Conservation (phyloP, 1,139 yeast genomes). For the Geotrichum siamense region DNA sequence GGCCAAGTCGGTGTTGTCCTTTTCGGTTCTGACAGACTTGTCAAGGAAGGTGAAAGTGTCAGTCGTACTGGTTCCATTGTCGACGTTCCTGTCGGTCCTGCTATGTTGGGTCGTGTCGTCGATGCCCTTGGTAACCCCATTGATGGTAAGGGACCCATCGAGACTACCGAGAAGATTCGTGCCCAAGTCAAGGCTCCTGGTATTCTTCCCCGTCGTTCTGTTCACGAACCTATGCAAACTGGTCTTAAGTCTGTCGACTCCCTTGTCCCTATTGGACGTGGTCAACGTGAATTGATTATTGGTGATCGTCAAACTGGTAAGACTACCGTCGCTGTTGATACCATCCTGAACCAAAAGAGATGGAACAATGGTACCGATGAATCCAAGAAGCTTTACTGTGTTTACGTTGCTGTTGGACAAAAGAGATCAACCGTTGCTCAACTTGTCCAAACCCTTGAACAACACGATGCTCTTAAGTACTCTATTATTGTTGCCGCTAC, state of each 20-base stretch:
- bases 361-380: slow-evolving; percentile 95
- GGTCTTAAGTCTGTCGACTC: slow-evolving; percentile 99
- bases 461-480: slow-evolving; percentile 96
- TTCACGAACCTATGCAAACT: slow-evolving; percentile 98
- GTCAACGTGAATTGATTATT: slow-evolving; percentile 99
- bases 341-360: slow-evolving; percentile 98
- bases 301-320: slow-evolving; percentile 99
- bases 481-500: slow-evolving; percentile 98
- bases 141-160: slow-evolving; percentile 99
- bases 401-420: slow-evolving; percentile 99
- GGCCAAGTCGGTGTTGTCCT: slow-evolving; percentile 99
- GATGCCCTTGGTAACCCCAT: slow-evolving; percentile 99
- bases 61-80: slow-evolving; percentile 99
- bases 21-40: slow-evolving; percentile 98
- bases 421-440: slow-evolving; percentile 99
- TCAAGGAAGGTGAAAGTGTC: slow-evolving; percentile 99
- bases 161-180: slow-evolving; percentile 77
- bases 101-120: slow-evolving; percentile 96
- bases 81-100: slow-evolving; percentile 99
- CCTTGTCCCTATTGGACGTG: slow-evolving; percentile 99
- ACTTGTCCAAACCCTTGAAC: slow-evolving; percentile 98
- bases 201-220: slow-evolving; percentile 98
- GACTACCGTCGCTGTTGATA: slow-evolving; percentile 97
- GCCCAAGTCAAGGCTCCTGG: slow-evolving; percentile 99
- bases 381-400: slow-evolving; percentile 98